A percentile compares a stretch with the other conserved stretches of the same genome.
phyloP scores from a whole-genome alignment of 768 basidiomycete species.

The Agaricus subrufescens region DNA sequence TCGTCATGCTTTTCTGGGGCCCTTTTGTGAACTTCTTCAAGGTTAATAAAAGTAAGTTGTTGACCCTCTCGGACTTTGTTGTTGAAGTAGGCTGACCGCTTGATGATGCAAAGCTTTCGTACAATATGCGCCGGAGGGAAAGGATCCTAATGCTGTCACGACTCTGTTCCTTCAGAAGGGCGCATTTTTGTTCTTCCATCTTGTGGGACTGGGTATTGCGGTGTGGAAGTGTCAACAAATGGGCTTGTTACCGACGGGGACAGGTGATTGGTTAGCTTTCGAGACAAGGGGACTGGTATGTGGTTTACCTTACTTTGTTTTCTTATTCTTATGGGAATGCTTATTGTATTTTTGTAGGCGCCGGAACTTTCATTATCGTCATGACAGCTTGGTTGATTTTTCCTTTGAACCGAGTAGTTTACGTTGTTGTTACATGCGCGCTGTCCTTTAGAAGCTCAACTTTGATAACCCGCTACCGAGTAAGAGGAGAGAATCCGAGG shows the following conservation, averaged over 20 bases:
- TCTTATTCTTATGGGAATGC: not conserved
- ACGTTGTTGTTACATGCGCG: too few relatives aligned
- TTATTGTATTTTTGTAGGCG: conserved; percentile 22
- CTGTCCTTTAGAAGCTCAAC: too few relatives aligned
- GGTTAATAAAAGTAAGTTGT: conserved; percentile 68
- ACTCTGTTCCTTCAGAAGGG: conserved; percentile 69
- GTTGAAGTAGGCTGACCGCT: not conserved
- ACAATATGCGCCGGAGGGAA: conserved; percentile 66
- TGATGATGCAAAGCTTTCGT: conserved; percentile 50
- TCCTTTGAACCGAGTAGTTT: too few relatives aligned
- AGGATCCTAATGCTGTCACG: conserved; percentile 42
- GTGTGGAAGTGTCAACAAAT: conserved; percentile 92
- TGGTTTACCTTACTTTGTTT: conserved; percentile 11
- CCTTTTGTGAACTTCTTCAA: conserved; percentile 81
- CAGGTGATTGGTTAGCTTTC: conserved; percentile 94
- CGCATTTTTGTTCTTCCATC: conserved; percentile 67
- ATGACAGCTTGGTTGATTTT: not conserved
- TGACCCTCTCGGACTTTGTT: not conserved
- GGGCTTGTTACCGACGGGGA: conserved; percentile 87
- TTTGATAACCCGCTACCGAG: too few relatives aligned
- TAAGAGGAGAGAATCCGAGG: too few relatives aligned
- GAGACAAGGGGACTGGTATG: conserved; percentile 73
- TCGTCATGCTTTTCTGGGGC: conserved; percentile 84
- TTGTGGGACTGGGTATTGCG: conserved; percentile 76
- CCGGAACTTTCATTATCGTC: conserved; percentile 40